These are phyloP conservation scores for Malus sylvestris DNA, from an alignment of 306 rosid species.

Conservation along the genomic window DNA sequence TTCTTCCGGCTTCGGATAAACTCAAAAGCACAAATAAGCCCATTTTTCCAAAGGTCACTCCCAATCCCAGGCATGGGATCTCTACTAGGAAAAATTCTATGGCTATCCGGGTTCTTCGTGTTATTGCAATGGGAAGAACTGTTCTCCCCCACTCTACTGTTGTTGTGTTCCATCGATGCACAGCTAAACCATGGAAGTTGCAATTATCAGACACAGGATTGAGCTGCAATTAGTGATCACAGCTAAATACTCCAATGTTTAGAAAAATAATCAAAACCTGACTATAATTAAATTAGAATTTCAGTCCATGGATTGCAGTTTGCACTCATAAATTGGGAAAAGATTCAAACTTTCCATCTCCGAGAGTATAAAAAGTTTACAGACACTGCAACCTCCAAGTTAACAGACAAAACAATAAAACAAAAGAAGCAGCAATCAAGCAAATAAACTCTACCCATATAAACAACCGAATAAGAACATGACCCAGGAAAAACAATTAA, in stretches of 20 bases:
- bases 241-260: background rate
- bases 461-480: background rate
- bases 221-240: background rate
- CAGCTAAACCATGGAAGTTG: background rate
- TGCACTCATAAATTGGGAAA: background rate
- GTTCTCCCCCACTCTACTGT: constrained; percentile 25
- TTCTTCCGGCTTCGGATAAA: constrained; percentile 41
- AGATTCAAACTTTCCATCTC: background rate
- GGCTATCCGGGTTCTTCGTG: constrained; percentile 37
- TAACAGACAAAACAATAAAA: background rate
- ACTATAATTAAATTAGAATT: background rate
- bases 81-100: constrained; percentile 27
- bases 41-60: constrained; percentile 73
- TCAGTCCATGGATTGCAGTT: background rate
- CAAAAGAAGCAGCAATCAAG: background rate
- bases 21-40: constrained; percentile 90
- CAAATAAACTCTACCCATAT: background rate
- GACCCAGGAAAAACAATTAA: background rate
- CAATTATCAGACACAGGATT: background rate
- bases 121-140: constrained; percentile 15
- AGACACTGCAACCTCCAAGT: background rate
- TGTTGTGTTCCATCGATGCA: constrained; percentile 27
- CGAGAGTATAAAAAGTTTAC: background rate
- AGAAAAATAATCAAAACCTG: background rate
- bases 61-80: constrained; percentile 43